A percentile compares a stretch with the other conserved stretches of the same genome.
These are phyloP conservation scores for Dactylellina cionopaga DNA, from an alignment of 2,329 filamentous ascomycete species.

Conservation along the genomic window DNA sequence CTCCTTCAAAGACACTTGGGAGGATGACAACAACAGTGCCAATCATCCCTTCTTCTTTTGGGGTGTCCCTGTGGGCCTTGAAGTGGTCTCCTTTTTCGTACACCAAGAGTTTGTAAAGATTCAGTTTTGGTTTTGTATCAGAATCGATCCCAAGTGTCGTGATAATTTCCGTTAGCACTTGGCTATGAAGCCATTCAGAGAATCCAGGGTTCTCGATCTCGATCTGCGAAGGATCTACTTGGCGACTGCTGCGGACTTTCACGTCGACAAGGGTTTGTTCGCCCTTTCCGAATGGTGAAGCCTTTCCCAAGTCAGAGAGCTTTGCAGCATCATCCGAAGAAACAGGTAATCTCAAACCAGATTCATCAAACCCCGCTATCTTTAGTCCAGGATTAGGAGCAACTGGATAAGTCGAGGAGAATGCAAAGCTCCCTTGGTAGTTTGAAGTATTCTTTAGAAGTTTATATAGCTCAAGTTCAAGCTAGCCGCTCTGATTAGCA, in stretches of 20 bases:
- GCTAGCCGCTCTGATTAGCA: background rate
- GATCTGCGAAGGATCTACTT: constrained; percentile 25
- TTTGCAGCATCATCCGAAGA: constrained; percentile 26
- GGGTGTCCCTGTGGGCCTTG: constrained; percentile 29
- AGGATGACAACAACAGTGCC: constrained; percentile 44
- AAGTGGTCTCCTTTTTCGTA: constrained; percentile 43
- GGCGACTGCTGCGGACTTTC: constrained; percentile 33
- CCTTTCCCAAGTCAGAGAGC: constrained; percentile 4
- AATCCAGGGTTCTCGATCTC: constrained; percentile 23
- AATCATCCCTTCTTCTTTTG: constrained; percentile 46
- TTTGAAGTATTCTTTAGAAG: background rate
- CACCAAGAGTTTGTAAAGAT: constrained; percentile 38
- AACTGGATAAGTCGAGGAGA: constrained; percentile 28
- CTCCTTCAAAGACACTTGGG: constrained; percentile 37
- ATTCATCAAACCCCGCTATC: constrained; percentile 24
- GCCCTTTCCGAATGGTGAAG: constrained; percentile 38
- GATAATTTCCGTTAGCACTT: constrained; percentile 13
- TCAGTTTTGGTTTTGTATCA: constrained; percentile 28
- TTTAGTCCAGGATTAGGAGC: constrained; percentile 35
- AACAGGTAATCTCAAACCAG: constrained; percentile 19
- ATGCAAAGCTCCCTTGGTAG: constrained; percentile 37
- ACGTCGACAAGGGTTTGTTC: constrained; percentile 25
- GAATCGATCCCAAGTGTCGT: constrained; percentile 18
- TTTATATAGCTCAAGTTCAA: constrained; percentile 20
- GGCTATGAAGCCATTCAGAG: constrained; percentile 23